Conservation (phyloP, 768 basidiomycete species). For the Podaxis sp. region DNA sequence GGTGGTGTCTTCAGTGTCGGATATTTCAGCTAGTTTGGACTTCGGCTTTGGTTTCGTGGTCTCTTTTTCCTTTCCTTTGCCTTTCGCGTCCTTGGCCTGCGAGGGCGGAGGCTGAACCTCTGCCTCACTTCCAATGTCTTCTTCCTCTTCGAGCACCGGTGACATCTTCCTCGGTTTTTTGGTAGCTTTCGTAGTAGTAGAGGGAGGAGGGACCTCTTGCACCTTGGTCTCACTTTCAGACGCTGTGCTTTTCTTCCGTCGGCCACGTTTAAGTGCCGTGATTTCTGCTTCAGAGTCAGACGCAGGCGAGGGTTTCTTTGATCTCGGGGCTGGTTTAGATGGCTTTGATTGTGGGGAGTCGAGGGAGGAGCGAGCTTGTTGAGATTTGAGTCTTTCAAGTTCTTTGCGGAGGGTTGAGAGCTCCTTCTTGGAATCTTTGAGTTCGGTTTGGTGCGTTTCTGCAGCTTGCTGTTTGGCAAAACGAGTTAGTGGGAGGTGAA, state of each 20-base stretch:
- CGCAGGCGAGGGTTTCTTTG: background rate
- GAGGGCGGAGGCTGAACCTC: slow-evolving; percentile 18
- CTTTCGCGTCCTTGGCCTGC: slow-evolving; percentile 24
- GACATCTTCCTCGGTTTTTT: slow-evolving; percentile 22
- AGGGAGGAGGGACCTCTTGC: slow-evolving; percentile 6
- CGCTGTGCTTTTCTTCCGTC: slow-evolving; percentile 17
- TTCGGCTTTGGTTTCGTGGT: slow-evolving; percentile 10
- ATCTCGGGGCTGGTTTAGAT: background rate
- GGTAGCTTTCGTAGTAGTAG: background rate
- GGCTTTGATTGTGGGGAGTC: background rate
- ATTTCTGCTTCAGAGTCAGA: background rate
- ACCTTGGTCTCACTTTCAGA: slow-evolving; percentile 21
- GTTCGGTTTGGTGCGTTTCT: slow-evolving; percentile 35
- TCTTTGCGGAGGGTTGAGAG: slow-evolving; percentile 40
- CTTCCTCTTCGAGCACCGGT: slow-evolving; percentile 17
- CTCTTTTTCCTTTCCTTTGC: slow-evolving; percentile 31
- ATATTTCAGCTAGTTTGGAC: slow-evolving; percentile 19
- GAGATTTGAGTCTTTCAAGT: slow-evolving; percentile 43
- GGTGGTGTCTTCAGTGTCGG: slow-evolving; percentile 22
- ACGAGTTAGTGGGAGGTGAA: slow-evolving; percentile 2
- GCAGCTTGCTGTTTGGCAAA: slow-evolving; percentile 35
- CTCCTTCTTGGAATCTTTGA: slow-evolving; percentile 32
- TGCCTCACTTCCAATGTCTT: slow-evolving; percentile 18
- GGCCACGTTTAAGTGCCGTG: slow-evolving; percentile 14
- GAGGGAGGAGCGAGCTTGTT: slow-evolving; percentile 30